Evolutionary conservation across 495 filamentous ascomycete species (phyloP), one percentile per base, ranked within the genome.

Genomic region (Neurospora africana): DNA sequence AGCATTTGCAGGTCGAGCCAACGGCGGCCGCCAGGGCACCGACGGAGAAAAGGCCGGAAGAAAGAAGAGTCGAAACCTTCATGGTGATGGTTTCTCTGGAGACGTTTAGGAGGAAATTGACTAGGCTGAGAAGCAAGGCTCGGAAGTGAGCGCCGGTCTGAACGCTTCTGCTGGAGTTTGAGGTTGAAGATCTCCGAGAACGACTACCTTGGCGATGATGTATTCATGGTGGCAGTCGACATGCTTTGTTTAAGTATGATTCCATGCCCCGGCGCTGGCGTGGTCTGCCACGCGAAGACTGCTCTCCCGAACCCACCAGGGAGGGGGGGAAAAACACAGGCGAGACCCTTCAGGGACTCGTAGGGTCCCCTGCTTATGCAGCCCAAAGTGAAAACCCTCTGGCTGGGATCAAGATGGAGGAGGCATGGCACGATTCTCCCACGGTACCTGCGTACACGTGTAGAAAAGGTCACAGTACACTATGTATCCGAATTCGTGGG

Each of bases 1-100:
- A 85, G 70, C 82, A 77, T 72, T 86, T 86, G 83, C 87, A 89
- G n/a, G 36, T 65, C 19, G 39, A 23, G 38, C 33, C 53, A 6
- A 17, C 21, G 21, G 43, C 68, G 43, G 38, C 27, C 35, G 73
- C 75, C 71, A 71, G n/a, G 13, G 37, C 71, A 65, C 70, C 71
- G 68, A 69, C 72, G 4, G 72, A 71, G 17, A 78, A 70, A 65
- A 78, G 74, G 67, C 73, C 72, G 44, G 74, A 69, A 19, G 73
- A 71, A 41, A 77, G 67, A 65, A 74, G 68, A 30, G 69, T 21
- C 23, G 69, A 27, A 7, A 61, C 27, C 72, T 73, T 79, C 76
- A 78, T 78, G 65, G 5, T 74, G 72, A 30, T 37, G 71, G 23
- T 38, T 74, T 41, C 72, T 58, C 36, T 36, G 70, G 43, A 40